Evolutionary conservation across 805 yeast genomes (phyloP).

Genomic region (Candida silvicultrix): DNA sequence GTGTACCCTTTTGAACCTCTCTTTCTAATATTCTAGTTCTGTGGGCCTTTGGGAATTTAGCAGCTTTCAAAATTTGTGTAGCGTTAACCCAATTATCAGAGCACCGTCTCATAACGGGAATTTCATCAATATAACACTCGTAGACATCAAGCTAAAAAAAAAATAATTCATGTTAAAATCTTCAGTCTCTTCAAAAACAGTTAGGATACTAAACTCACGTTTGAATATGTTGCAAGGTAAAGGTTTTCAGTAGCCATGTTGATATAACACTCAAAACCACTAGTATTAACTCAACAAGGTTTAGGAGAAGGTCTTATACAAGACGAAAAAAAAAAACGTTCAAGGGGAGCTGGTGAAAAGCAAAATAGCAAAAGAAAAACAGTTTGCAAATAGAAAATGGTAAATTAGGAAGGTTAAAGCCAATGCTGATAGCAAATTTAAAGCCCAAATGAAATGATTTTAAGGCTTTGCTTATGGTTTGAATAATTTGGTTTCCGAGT

Average conservation of each 20-base stretch:
- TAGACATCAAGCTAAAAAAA: slow-evolving; percentile 21
- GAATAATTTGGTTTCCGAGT: not conserved
- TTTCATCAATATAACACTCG: slow-evolving; percentile 21
- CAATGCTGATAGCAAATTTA: not conserved
- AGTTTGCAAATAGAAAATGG: not conserved
- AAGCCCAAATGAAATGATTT: not conserved
- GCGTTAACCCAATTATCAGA: slow-evolving; percentile 92
- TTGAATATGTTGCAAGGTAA: slow-evolving; percentile 22
- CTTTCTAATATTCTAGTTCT: slow-evolving; percentile 71
- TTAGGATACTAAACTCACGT: slow-evolving; percentile 10
- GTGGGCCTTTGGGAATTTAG: slow-evolving; percentile 72
- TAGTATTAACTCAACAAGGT: not conserved
- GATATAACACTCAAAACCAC: not conserved
- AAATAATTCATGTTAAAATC: not conserved
- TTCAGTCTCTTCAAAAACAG: not conserved
- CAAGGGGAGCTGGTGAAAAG: not conserved
- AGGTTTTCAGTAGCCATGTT: slow-evolving; percentile 1
- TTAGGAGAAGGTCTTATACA: not conserved
- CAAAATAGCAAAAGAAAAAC: no score
- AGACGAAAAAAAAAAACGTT: not conserved
- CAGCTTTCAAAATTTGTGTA: slow-evolving; percentile 74
- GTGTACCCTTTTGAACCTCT: slow-evolving; percentile 62
- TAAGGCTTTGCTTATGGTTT: not conserved
- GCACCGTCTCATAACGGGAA: slow-evolving; percentile 70
- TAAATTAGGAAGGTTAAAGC: no score